These are phyloP conservation scores for Lentinula sp. DNA, from an alignment of 768 basidiomycete species.

Conservation along the genomic window DNA sequence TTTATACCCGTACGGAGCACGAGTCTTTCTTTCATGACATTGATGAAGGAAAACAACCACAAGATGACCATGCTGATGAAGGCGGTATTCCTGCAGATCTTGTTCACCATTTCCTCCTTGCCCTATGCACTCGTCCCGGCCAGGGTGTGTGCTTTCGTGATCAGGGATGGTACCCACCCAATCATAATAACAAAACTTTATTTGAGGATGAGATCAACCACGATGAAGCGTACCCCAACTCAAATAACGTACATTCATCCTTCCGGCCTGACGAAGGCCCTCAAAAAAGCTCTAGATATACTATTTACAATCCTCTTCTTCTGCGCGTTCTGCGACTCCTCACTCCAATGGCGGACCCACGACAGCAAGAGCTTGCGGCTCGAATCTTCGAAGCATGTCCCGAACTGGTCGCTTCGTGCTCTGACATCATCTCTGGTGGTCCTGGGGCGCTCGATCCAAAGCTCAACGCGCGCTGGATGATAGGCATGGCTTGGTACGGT, in stretches of 20 bases:
- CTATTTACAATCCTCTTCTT: constrained; percentile 63
- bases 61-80: neutral
- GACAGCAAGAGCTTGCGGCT: constrained; percentile 79
- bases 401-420: constrained; percentile 76
- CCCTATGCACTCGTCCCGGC: constrained; percentile 77
- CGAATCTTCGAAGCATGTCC: constrained; percentile 81
- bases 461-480: constrained; percentile 86
- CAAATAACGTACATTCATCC: neutral
- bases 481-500: constrained; percentile 81
- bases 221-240: constrained; percentile 9
- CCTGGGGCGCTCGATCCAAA: constrained; percentile 78
- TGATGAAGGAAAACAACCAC: neutral
- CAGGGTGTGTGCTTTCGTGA: constrained; percentile 84
- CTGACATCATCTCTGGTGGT: constrained; percentile 25
- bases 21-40: neutral
- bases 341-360: constrained; percentile 84
- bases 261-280: constrained; percentile 23
- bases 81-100: constrained; percentile 63
- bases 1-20: neutral
- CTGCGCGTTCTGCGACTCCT: constrained; percentile 65
- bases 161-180: constrained; percentile 86
- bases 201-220: constrained; percentile 50
- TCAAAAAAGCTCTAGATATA: constrained; percentile 4
- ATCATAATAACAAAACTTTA: constrained; percentile 34
- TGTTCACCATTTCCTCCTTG: constrained; percentile 82